A percentile compares a stretch with the other conserved stretches of the same genome.
phyloP scores from a whole-genome alignment of 2,329 filamentous ascomycete species.

The Trichoderma oligosporum region DNA sequence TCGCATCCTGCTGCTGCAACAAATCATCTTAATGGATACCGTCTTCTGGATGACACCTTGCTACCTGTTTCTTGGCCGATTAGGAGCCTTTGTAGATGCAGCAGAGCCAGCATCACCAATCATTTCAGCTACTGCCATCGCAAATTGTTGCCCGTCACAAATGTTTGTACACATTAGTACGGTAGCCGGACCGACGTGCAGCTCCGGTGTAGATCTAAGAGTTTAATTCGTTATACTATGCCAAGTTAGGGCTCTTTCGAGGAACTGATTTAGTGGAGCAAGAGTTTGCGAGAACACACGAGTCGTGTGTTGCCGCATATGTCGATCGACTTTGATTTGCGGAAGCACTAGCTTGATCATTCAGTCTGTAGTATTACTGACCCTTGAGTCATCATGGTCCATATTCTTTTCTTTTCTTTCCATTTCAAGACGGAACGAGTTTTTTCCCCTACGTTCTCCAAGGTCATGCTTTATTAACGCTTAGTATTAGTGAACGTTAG shows the following conservation, averaged over 20 bases:
- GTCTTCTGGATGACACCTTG: neutral
- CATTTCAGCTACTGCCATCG: slow-evolving; percentile 1
- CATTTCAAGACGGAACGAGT: no score
- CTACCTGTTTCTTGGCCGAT: neutral
- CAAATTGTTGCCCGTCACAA: slow-evolving; percentile 1
- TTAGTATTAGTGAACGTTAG: no score
- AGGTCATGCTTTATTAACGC: no score
- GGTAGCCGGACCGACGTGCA: slow-evolving; percentile 13
- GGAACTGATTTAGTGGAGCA: neutral
- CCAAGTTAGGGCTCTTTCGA: neutral
- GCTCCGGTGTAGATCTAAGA: neutral
- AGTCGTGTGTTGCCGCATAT: neutral
- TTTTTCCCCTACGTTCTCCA: no score
- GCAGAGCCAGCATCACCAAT: neutral
- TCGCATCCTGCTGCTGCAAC: neutral
- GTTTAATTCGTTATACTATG: neutral
- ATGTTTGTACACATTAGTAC: neutral
- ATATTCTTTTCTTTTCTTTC: no score
- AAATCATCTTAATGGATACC: neutral
- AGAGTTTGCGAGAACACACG: slow-evolving; percentile 10
- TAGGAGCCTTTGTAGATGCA: neutral
- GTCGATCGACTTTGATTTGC: neutral
- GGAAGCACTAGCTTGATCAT: no score
- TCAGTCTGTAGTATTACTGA: no score
- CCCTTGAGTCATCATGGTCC: no score